Base-by-base conservation (phyloP, 352 stramenopile species). In the Globisporangium splendens region DNA sequence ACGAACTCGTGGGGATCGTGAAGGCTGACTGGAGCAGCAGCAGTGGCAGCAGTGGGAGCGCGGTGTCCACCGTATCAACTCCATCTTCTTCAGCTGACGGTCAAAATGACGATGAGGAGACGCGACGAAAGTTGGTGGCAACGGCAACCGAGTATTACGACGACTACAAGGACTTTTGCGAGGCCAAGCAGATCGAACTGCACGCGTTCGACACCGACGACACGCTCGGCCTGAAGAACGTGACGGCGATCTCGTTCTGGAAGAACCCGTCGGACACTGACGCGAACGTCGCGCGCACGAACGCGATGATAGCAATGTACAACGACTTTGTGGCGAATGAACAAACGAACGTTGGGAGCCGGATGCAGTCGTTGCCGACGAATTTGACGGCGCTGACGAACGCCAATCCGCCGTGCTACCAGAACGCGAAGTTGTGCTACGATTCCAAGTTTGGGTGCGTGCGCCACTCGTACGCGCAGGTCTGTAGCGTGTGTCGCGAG, bases 1-100 rank as follows among this genome's bases (percentile, higher is more conserved):
- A 91, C 56, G 66, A 85, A 41, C 65, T 91, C 28, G 81, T 91
- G 15, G 81, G 81, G n/a, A 91, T 91, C 72, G 77, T 66, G 10
- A 51, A n/a, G 15, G 69, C 74, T 50, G 54, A 65, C 24, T 54
- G 44, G 11, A 72, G 43, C 28, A 53, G 31, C 31, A 38, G 33
- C 5, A 24, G 15, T 14, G 46, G 51, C 11, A n/a, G 51, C 11
- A 60, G 33, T 10, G n/a, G 41, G 13, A 33, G 31, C 20, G 28
- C 47, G 12, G 54, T 50, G 28, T 35, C 24, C 2, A 31, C 24
- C 24, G 24, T 31, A 5, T 31, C 24, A 5, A 5, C 24, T 31
- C 24, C 24, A 31, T 31, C 28, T 35, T 35, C 7, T 10, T 35
- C 28, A 35, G 28, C 28, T 13, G 54, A 33, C 31, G 54, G 14